Evolutionary conservation across 768 basidiomycete genomes (phyloP), one percentile per base, ranked within the genome.

Genomic region (Astraeus odoratus): DNA sequence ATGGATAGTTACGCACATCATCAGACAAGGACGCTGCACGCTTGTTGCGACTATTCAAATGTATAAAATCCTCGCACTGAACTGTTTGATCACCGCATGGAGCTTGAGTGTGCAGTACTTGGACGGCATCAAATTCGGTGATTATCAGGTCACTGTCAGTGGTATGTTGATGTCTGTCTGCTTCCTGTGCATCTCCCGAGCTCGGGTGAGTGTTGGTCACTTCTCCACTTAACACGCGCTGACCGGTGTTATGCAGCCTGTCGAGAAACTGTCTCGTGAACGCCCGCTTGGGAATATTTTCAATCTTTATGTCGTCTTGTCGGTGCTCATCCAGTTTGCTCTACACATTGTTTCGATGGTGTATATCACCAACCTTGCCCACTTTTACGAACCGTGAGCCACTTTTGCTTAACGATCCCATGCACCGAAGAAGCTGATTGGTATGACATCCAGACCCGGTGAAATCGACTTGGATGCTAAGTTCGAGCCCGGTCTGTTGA

Each of bases 41-140:
- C 80, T 99, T 15, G 96, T 98, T 36, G 96, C 96, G 2, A 99
- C 96, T 3, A 86, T 95, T 43, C 96, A 99, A 68, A 99, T 99
- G 96, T 99, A 97, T 80, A 96, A 97, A 72, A 99, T 99, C 54
- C 73, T 99, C 29, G 96, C 95, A 1, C 70, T 99, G 45, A 99
- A 98, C 61, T 98, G 96, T 59, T 72, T 99, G 33, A 99, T 98
- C 66, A 95, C 94, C 3, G 96, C 96, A n/a, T 98, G 95, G 69
- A 94, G 90, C 61, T 72, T 98, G 49, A 93, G 89, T 54, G 96
- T 98, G 24, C 94, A 95, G 64, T 97, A 99, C 59, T 74, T 99
- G 2, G 95, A 98, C 52, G 96, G 96, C 16, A 97, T 99, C 75
- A 98, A 98, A 66, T 97, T 94, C 65, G 96, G 96, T 12, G 96